These are phyloP conservation scores for Trichoderma guizhouense DNA, from an alignment of 2,329 filamentous ascomycete species.

Conservation along the genomic window DNA sequence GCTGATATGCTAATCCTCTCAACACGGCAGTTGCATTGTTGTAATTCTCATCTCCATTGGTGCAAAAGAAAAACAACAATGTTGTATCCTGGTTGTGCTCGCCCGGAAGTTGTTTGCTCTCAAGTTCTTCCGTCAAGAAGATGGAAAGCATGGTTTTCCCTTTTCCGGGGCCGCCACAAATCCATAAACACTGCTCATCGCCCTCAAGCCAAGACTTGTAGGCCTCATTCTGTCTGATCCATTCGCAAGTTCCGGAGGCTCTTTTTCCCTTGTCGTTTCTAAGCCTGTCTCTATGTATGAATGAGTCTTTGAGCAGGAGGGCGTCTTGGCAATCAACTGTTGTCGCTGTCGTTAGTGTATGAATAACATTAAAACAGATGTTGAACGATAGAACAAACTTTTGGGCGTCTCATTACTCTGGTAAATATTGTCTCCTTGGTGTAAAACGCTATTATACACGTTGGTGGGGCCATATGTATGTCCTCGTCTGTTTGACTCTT, in stretches of 20 bases:
- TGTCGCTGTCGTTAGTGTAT: background rate
- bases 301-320: background rate
- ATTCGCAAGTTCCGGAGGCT: background rate
- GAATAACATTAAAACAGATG: fast-evolving
- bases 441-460: background rate
- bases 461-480: background rate
- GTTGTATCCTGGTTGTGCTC: background rate
- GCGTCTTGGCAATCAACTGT: background rate
- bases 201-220: background rate
- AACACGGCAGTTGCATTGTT: background rate
- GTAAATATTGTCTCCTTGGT: background rate
- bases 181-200: background rate
- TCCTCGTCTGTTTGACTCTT: background rate
- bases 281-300: background rate
- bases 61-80: background rate
- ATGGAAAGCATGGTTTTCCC: background rate
- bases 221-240: background rate
- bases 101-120: background rate
- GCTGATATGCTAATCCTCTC: background rate
- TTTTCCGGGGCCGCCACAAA: background rate
- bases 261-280: background rate
- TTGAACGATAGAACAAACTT: background rate
- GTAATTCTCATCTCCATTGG: background rate
- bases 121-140: background rate
- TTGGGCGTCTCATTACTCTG: background rate